phyloP scores from a whole-genome alignment of 2,329 filamentous ascomycete genomes.

The Clonostachys solani region DNA sequence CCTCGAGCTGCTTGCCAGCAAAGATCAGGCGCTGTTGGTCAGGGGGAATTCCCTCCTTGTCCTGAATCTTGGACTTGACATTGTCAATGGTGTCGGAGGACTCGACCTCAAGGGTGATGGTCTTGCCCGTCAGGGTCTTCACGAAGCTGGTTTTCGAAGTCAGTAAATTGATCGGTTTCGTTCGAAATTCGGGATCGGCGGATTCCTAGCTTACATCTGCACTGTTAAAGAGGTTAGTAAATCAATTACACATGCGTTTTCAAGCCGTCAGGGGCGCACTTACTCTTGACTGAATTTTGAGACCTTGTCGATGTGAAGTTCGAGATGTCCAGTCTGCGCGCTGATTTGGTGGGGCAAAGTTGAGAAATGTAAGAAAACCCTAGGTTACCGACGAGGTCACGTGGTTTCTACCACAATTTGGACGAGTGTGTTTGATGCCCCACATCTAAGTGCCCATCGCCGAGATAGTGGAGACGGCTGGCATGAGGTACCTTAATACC shows the following conservation, averaged over 20 bases:
- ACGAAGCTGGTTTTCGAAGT: constrained; percentile 71
- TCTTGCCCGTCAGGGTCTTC: constrained; percentile 99
- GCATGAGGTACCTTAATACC: too few species aligned
- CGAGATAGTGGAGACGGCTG: too few species aligned
- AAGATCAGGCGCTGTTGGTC: constrained; percentile 99
- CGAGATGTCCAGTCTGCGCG: constrained; percentile 23
- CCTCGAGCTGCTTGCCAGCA: constrained; percentile 98
- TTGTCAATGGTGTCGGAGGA: constrained; percentile 99
- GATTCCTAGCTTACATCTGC: constrained; percentile 72
- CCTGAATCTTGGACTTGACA: constrained; percentile 99
- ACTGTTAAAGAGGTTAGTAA: constrained; percentile 58
- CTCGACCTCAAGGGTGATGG: constrained; percentile 99
- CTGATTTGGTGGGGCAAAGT: constrained; percentile 38
- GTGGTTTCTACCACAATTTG: neutral
- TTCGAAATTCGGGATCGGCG: neutral
- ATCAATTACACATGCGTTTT: neutral
- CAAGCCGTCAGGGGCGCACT: constrained; percentile 25
- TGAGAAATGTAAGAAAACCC: constrained; percentile 24
- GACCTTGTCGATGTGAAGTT: constrained; percentile 39
- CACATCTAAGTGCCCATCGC: too few species aligned
- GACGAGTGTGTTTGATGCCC: too few species aligned
- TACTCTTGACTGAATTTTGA: constrained; percentile 55
- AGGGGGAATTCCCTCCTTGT: constrained; percentile 98
- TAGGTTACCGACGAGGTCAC: constrained; percentile 16
- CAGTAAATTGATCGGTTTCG: constrained; percentile 16